These are phyloP conservation scores for Phytophthora agathidicida DNA, from an alignment of 352 stramenopile species.

Conservation along the genomic window DNA sequence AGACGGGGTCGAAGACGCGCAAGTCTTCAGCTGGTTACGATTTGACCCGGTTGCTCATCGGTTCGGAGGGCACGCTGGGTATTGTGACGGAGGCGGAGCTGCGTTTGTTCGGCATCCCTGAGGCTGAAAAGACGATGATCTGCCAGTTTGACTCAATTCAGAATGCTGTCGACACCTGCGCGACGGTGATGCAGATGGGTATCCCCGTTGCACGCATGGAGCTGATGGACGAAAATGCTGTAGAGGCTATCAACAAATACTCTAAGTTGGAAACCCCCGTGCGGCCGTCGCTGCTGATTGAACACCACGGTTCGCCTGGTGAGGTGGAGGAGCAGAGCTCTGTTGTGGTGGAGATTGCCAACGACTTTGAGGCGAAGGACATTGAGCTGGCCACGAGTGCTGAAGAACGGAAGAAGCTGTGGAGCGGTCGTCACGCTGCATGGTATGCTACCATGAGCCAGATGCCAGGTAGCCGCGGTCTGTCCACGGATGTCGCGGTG, in stretches of 20 bases:
- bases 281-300: slow-evolving; percentile 94
- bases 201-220: slow-evolving; percentile 89
- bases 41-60: slow-evolving; percentile 94
- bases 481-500: slow-evolving; percentile 97
- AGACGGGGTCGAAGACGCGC: slow-evolving; percentile 91
- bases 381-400: slow-evolving; percentile 76
- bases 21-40: slow-evolving; percentile 99
- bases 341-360: slow-evolving; percentile 85
- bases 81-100: slow-evolving; percentile 96
- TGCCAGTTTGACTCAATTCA: slow-evolving; percentile 94
- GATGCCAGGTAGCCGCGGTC: slow-evolving; percentile 80
- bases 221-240: slow-evolving; percentile 83
- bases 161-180: slow-evolving; percentile 83
- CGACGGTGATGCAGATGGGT: slow-evolving; percentile 89
- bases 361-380: slow-evolving; percentile 82
- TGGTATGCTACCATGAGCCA: slow-evolving; percentile 86
- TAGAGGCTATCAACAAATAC: slow-evolving; percentile 88
- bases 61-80: slow-evolving; percentile 95
- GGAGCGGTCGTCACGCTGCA: slow-evolving; percentile 83
- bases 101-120: slow-evolving; percentile 93
- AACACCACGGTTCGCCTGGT: slow-evolving; percentile 88
- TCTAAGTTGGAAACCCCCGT: slow-evolving; percentile 80
- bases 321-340: slow-evolving; percentile 90
- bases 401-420: slow-evolving; percentile 86
- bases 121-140: slow-evolving; percentile 91